Conservation (phyloP, 257 asterid species). For the Jacaranda mimosifolia region DNA sequence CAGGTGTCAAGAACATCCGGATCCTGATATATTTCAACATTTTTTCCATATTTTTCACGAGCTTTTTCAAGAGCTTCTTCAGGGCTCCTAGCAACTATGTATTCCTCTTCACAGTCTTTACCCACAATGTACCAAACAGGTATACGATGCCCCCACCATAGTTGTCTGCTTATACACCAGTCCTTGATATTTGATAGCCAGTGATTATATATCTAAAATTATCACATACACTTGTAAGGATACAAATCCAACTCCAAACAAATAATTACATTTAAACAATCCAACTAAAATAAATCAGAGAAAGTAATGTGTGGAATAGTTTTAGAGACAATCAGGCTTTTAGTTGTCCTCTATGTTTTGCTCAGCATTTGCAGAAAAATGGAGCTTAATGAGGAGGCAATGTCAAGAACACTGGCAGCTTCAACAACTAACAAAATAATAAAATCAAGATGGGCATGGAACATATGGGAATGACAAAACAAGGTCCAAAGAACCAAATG, state of each 20-base stretch:
- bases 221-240: conserved; percentile 45
- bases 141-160: conserved; percentile 99
- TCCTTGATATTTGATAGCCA: conserved; percentile 98
- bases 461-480: conserved; percentile 25
- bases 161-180: conserved; percentile 99
- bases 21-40: conserved; percentile 89
- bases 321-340: not conserved
- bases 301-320: not conserved
- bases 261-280: conserved; percentile 11
- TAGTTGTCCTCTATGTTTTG: conserved; percentile 4
- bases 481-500: conserved; percentile 28
- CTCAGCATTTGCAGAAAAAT: conserved; percentile 31
- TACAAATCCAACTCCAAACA: conserved; percentile 16
- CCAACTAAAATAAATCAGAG: conserved; percentile 12
- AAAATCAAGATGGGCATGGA: conserved; percentile 24
- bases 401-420: conserved; percentile 20
- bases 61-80: conserved; percentile 92
- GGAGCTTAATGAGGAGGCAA: conserved; percentile 22
- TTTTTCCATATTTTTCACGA: conserved; percentile 73
- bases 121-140: conserved; percentile 98
- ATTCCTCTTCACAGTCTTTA: conserved; percentile 85
- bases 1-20: conserved; percentile 99
- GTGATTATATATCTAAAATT: conserved; percentile 83
- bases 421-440: conserved; percentile 20
- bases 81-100: conserved; percentile 83